Percentiles rank a stretch among this genome's conserved stretches.
phyloP scores from a whole-genome alignment of 805 yeast genomes.

The Zygosaccharomyces lentus region DNA sequence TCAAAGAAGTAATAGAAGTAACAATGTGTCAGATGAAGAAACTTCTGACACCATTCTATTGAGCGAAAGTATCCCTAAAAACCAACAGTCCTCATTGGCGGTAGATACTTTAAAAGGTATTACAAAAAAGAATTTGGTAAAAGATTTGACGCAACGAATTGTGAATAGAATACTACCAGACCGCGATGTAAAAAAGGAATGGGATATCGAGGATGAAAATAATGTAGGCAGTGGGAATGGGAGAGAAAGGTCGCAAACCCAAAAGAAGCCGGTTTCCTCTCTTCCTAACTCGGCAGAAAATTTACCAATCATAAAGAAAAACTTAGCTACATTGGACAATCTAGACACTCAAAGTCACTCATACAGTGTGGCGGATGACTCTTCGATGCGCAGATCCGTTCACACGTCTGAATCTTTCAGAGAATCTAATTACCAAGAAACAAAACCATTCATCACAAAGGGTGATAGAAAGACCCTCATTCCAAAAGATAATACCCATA shows the following conservation, averaged over 20 bases:
- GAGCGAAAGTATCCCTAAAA: conserved; percentile 9
- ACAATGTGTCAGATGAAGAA: conserved; percentile 1
- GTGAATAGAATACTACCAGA: conserved; percentile 22
- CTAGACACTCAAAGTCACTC: conserved; percentile 1
- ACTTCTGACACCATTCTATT: neutral
- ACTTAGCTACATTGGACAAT: conserved; percentile 6
- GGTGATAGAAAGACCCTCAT: conserved; percentile 5
- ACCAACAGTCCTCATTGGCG: conserved; percentile 22
- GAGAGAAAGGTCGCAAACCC: neutral
- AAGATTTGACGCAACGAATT: conserved; percentile 25
- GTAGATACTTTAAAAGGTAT: conserved; percentile 27
- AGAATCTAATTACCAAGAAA: conserved; percentile 2
- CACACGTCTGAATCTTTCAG: conserved; percentile 14
- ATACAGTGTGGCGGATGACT: conserved; percentile 3
- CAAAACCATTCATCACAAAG: conserved; percentile 2
- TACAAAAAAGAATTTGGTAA: conserved; percentile 20
- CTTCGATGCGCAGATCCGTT: conserved; percentile 13
- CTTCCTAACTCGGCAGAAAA: neutral
- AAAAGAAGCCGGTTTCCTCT: neutral
- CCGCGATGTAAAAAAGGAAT: conserved; percentile 10
- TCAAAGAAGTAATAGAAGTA: conserved; percentile 1
- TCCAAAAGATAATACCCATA: neutral
- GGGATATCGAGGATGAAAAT: neutral
- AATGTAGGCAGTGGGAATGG: neutral
- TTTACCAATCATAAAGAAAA: conserved; percentile 16